phyloP scores from a whole-genome alignment of 208 protist genomes.

The Trypanosoma caninum region DNA sequence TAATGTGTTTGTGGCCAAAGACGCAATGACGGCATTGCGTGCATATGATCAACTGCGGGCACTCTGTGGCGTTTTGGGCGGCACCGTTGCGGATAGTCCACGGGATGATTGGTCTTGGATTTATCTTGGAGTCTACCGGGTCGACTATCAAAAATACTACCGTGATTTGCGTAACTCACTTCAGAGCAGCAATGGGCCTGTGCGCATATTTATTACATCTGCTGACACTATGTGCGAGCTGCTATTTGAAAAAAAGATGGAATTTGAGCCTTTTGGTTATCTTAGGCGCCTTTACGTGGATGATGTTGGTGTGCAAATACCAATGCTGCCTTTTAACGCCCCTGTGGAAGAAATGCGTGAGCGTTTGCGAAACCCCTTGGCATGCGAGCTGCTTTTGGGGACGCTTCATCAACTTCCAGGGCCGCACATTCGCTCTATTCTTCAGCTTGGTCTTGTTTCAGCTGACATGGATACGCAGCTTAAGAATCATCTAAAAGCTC shows the following conservation, averaged over 20 bases:
- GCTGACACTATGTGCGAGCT: slow-evolving; percentile 77
- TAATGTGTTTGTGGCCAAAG: slow-evolving; percentile 71
- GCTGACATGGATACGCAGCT: slow-evolving; percentile 59
- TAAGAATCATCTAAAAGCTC: slow-evolving; percentile 68
- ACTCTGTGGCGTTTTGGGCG: slow-evolving; percentile 48
- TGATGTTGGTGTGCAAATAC: slow-evolving; percentile 69
- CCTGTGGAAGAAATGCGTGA: slow-evolving; percentile 47
- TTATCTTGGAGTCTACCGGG: slow-evolving; percentile 42
- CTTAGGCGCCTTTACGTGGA: slow-evolving; percentile 82
- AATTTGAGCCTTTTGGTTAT: slow-evolving; percentile 82
- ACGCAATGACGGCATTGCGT: slow-evolving; percentile 64
- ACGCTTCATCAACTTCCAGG: slow-evolving; percentile 81
- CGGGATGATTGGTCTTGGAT: slow-evolving; percentile 72
- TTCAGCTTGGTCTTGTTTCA: slow-evolving; percentile 80
- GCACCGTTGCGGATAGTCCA: slow-evolving; percentile 48
- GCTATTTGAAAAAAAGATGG: slow-evolving; percentile 85
- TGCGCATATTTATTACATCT: slow-evolving; percentile 74
- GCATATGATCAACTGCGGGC: slow-evolving; percentile 47
- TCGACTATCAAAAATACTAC: slow-evolving; percentile 62
- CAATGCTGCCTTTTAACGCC: slow-evolving; percentile 46
- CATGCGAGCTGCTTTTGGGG: slow-evolving; percentile 73
- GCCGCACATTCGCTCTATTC: slow-evolving; percentile 76
- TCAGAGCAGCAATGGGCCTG: slow-evolving; percentile 35
- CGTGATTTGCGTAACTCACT: slow-evolving; percentile 34
- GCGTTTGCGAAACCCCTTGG: slow-evolving; percentile 63